Conservation (phyloP, 164 flowering plant species). For the Macadamia integrifolia region DNA sequence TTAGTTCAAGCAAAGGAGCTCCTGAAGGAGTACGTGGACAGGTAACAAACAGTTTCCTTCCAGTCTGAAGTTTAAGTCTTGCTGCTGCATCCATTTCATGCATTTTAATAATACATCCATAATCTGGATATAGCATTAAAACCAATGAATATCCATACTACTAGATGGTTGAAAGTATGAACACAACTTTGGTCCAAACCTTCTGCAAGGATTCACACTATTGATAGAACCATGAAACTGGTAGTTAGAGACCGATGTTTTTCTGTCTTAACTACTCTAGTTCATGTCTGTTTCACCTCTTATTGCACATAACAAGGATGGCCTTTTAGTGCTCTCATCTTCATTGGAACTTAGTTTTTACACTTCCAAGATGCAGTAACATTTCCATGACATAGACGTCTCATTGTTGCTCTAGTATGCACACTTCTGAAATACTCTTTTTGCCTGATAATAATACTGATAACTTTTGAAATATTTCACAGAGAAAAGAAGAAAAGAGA, state of each 20-base stretch:
- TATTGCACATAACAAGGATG: background rate
- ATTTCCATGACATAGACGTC: background rate
- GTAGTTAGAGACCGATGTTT: background rate
- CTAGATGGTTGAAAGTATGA: background rate
- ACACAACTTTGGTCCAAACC: background rate
- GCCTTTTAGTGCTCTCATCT: background rate
- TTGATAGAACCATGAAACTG: background rate
- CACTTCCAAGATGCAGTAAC: background rate
- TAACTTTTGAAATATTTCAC: slow-evolving; percentile 11
- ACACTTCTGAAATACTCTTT: background rate
- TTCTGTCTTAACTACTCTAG: too few species aligned
- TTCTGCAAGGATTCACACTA: background rate
- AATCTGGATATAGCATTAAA: background rate
- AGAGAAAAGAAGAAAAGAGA: slow-evolving; percentile 87
- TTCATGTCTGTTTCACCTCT: background rate
- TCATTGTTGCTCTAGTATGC: background rate
- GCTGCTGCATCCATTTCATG: background rate
- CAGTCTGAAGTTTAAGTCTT: background rate
- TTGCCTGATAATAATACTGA: background rate
- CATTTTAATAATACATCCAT: background rate
- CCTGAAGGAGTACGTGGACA: slow-evolving; percentile 78
- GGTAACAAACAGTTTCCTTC: slow-evolving; percentile 42
- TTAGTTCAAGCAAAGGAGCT: slow-evolving; percentile 96
- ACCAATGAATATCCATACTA: background rate
- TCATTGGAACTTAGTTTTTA: background rate